Percentiles rank a stretch among this genome's conserved stretches.
These are phyloP conservation scores for Evernia prunastri DNA, from an alignment of 495 filamentous ascomycete genomes.

Conservation along the genomic window DNA sequence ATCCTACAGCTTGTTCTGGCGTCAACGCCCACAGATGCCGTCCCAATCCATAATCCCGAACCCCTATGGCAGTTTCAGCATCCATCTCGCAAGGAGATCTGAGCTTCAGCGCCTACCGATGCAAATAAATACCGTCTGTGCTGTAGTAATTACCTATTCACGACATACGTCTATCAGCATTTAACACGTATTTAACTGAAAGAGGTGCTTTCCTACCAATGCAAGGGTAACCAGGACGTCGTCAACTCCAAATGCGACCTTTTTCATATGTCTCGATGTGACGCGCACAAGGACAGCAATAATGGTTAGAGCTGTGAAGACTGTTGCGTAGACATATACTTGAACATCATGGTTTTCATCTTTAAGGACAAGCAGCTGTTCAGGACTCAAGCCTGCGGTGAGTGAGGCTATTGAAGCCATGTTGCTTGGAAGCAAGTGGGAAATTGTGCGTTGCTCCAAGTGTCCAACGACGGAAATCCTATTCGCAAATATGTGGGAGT, in stretches of 20 bases:
- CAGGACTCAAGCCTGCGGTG: conserved; percentile 11
- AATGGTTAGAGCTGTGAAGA: conserved; percentile 21
- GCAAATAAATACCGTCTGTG: conserved; percentile 20
- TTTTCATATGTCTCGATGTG: conserved; percentile 25
- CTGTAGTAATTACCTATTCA: conserved; percentile 16
- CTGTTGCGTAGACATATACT: conserved; percentile 7
- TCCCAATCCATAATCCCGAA: conserved; percentile 19
- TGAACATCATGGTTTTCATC: conserved; percentile 23
- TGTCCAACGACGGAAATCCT: background rate
- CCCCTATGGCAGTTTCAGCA: conserved; percentile 14
- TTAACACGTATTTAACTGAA: background rate
- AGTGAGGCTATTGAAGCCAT: conserved; percentile 14
- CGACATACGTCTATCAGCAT: background rate
- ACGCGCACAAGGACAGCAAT: conserved; percentile 18
- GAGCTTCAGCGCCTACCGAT: conserved; percentile 10
- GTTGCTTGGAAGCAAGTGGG: background rate
- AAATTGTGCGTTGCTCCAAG: background rate
- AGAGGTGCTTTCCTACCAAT: conserved; percentile 2
- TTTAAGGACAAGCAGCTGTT: conserved; percentile 15
- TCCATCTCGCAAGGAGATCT: background rate
- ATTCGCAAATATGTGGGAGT: background rate
- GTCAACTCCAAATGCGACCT: conserved; percentile 21
- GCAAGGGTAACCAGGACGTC: conserved; percentile 19
- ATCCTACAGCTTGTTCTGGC: conserved; percentile 16
- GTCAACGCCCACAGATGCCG: conserved; percentile 22